Base-by-base conservation (phyloP, 495 filamentous ascomycete species). In the Hypoxylon intermedium region DNA sequence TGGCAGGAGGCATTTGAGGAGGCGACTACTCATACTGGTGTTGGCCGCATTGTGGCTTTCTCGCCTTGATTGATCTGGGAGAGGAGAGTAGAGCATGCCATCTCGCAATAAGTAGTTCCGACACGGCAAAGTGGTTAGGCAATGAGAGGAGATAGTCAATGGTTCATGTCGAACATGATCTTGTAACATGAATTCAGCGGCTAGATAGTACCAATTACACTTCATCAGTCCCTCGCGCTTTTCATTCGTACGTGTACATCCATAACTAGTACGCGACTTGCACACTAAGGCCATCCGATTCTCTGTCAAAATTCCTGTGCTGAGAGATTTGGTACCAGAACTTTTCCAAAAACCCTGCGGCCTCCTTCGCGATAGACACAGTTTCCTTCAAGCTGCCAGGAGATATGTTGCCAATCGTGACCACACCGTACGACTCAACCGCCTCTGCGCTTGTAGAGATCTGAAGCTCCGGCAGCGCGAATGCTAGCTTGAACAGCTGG, bases 221-320 rank as follows among this genome's bases (percentile, higher is more conserved):
- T n/a, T n/a, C n/a, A n/a, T n/a, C n/a, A n/a, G n/a, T n/a, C n/a
- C n/a, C n/a, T n/a, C n/a, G n/a, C n/a, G n/a, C n/a, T n/a, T n/a
- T n/a, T n/a, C n/a, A n/a, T n/a, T n/a, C n/a, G n/a, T n/a, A n/a
- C n/a, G n/a, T n/a, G n/a, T n/a, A n/a, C n/a, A n/a, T n/a, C n/a
- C n/a, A n/a, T n/a, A n/a, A 26, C 16, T 67, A 81, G 46, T 77
- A 80, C 5, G 78, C 79, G 46, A 83, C 75, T 69, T 74, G 62
- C 15, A 30, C 59, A 37, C 74, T 74, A 58, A 92, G 72, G 0
- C 89, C 89, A 67, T 88, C 83, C 75, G 90, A 37, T 80, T 93
- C 90, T 20, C 90, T 73, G 40, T 86, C 74, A 75, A 84, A 93
- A 62, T 88, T 88, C 48, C 83, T 77, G 55, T 93, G 89, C 67